These are phyloP conservation scores for Aureobasidium sp. DNA, from an alignment of 2,329 filamentous ascomycete genomes.

Conservation along the genomic window DNA sequence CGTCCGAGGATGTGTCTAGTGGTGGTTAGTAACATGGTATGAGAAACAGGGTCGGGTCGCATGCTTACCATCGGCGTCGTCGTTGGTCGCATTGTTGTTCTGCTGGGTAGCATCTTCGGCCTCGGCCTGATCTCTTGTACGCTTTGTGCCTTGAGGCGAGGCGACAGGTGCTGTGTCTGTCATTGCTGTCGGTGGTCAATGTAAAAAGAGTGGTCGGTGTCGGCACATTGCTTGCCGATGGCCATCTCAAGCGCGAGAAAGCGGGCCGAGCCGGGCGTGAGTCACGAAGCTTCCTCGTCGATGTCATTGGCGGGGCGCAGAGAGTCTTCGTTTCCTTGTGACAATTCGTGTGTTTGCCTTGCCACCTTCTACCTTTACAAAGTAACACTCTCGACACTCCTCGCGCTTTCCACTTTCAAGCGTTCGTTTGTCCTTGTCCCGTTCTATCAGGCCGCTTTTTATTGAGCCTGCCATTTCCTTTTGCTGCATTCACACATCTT, in stretches of 20 bases:
- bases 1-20: conserved; percentile 51
- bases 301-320: conserved; percentile 10
- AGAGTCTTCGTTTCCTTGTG: conserved; percentile 5
- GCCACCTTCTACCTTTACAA: not conserved
- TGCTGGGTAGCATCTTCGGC: conserved; percentile 10
- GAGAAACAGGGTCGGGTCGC: not conserved
- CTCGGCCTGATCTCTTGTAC: conserved; percentile 14
- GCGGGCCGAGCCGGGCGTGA: conserved; percentile 6
- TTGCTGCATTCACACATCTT: not conserved
- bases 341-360: not conserved
- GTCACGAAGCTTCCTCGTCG: not conserved
- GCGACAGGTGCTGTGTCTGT: conserved; percentile 1
- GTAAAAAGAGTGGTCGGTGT: not conserved
- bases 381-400: not conserved
- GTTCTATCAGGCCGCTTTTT: conserved; percentile 13
- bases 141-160: conserved; percentile 17
- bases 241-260: not conserved
- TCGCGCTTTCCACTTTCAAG: not conserved
- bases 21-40: not conserved
- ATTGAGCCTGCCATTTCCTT: conserved; percentile 13
- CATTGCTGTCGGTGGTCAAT: not conserved
- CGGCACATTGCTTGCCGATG: not conserved
- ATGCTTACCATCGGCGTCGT: conserved; percentile 9
- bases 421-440: conserved; percentile 4
- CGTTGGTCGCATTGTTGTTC: conserved; percentile 3